Conservation (phyloP, 768 basidiomycete genomes). For the Boletellus sp. region DNA sequence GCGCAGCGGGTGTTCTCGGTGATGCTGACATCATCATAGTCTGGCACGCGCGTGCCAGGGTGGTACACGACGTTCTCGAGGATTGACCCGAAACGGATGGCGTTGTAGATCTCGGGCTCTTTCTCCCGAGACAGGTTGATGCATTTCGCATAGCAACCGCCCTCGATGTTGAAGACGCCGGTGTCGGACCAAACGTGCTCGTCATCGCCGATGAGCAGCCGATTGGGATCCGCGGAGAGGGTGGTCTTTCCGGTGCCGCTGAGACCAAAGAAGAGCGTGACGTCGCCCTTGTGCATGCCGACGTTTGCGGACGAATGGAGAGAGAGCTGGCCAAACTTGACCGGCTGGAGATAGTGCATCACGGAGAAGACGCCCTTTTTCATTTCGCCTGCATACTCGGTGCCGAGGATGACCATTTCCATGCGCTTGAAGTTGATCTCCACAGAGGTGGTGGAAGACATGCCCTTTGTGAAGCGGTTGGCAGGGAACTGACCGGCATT, state of each 20-base stretch:
- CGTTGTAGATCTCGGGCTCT: slow-evolving; percentile 96
- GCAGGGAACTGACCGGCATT: slow-evolving; percentile 99
- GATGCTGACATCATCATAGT: slow-evolving; percentile 95
- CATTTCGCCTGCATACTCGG: slow-evolving; percentile 99
- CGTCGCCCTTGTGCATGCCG: slow-evolving; percentile 82
- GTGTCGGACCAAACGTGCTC: slow-evolving; percentile 99
- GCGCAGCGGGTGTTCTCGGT: slow-evolving; percentile 99
- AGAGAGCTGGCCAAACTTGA: slow-evolving; percentile 97
- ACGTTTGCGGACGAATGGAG: slow-evolving; percentile 98
- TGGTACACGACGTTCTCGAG: slow-evolving; percentile 99
- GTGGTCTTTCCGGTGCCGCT: slow-evolving; percentile 99
- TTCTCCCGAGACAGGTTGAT: slow-evolving; percentile 96
- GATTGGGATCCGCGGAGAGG: slow-evolving; percentile 91
- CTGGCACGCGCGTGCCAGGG: slow-evolving; percentile 73
- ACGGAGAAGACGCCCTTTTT: slow-evolving; percentile 99
- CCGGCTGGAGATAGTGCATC: slow-evolving; percentile 99
- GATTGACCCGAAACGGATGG: slow-evolving; percentile 93
- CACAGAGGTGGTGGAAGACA: slow-evolving; percentile 98
- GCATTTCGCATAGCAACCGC: slow-evolving; percentile 98
- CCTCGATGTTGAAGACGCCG: slow-evolving; percentile 99
- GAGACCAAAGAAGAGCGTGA: slow-evolving; percentile 98
- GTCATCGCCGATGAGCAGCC: slow-evolving; percentile 95
- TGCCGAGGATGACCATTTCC: slow-evolving; percentile 99
- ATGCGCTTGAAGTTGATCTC: slow-evolving; percentile 99
- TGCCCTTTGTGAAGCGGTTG: slow-evolving; percentile 99